Percentiles rank a stretch among this genome's conserved stretches.
These are phyloP conservation scores for Exsudoporus floridanus DNA, from an alignment of 1,284 basidiomycete genomes.

Conservation along the genomic window DNA sequence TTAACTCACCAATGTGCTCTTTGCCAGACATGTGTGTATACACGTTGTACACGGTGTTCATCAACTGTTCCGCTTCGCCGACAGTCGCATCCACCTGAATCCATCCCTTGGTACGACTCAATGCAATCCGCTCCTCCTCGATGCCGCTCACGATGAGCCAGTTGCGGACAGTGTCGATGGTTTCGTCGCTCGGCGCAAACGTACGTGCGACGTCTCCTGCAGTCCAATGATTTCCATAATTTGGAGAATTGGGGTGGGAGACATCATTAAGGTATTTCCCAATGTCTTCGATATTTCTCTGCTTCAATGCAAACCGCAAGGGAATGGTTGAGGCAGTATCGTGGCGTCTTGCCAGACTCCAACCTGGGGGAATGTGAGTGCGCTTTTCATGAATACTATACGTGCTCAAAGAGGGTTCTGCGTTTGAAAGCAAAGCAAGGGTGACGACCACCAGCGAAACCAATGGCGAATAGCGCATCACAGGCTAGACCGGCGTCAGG, in stretches of 20 bases:
- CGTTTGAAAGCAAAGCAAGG: slow-evolving; percentile 11
- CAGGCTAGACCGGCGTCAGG: neutral
- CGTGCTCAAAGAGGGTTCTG: slow-evolving; percentile 2
- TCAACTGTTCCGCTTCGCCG: slow-evolving; percentile 42
- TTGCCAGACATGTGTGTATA: slow-evolving; percentile 39
- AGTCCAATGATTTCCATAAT: slow-evolving; percentile 47
- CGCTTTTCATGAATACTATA: slow-evolving; percentile 36
- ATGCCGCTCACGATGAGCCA: slow-evolving; percentile 43
- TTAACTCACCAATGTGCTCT: slow-evolving; percentile 31
- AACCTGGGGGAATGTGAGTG: slow-evolving; percentile 31
- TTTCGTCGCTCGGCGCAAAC: slow-evolving; percentile 41
- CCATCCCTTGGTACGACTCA: slow-evolving; percentile 38
- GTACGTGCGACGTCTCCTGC: slow-evolving; percentile 37
- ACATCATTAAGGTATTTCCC: slow-evolving; percentile 40
- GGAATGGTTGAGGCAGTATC: slow-evolving; percentile 33
- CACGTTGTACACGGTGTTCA: slow-evolving; percentile 44
- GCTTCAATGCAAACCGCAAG: slow-evolving; percentile 43
- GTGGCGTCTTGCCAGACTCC: slow-evolving; percentile 32
- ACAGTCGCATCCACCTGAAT: slow-evolving; percentile 39
- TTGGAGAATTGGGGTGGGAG: slow-evolving; percentile 42
- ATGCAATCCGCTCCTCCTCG: slow-evolving; percentile 11
- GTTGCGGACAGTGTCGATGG: slow-evolving; percentile 37
- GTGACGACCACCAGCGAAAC: slow-evolving; percentile 12
- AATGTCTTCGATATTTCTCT: slow-evolving; percentile 40
- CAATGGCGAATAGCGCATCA: slow-evolving; percentile 8